phyloP scores from a whole-genome alignment of 2,329 filamentous ascomycete genomes.

The Fusarium torulosum region DNA sequence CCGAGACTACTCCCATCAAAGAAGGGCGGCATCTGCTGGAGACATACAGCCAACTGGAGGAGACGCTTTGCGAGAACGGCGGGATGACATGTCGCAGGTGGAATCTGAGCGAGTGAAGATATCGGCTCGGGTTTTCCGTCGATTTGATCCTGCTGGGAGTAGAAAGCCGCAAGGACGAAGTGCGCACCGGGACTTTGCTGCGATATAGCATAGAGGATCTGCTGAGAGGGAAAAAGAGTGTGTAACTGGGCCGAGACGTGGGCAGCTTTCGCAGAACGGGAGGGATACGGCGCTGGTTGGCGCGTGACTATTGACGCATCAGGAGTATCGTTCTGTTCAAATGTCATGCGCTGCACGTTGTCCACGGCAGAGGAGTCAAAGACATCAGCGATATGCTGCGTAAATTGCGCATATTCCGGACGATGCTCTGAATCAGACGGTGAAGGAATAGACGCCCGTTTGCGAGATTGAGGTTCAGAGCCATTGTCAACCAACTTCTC shows the following conservation, averaged over 20 bases:
- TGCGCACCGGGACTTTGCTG: slow-evolving; percentile 43
- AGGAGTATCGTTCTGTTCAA: slow-evolving; percentile 12
- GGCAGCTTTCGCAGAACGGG: slow-evolving; percentile 26
- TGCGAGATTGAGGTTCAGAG: neutral
- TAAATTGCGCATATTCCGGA: slow-evolving; percentile 31
- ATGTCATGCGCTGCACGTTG: slow-evolving; percentile 39
- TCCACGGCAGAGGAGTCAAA: slow-evolving; percentile 38
- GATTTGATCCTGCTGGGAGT: slow-evolving; percentile 49
- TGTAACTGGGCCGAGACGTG: slow-evolving; percentile 36
- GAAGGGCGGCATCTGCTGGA: slow-evolving; percentile 60
- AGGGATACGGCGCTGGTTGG: slow-evolving; percentile 7
- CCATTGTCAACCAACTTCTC: slow-evolving; percentile 58
- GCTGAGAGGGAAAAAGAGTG: slow-evolving; percentile 41
- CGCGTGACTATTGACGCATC: neutral
- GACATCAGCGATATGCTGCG: slow-evolving; percentile 44
- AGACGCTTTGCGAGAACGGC: slow-evolving; percentile 62
- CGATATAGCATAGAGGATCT: slow-evolving; percentile 42
- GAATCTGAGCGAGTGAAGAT: slow-evolving; percentile 45
- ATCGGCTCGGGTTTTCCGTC: slow-evolving; percentile 50
- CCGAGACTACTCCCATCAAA: slow-evolving; percentile 48
- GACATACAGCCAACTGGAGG: slow-evolving; percentile 59
- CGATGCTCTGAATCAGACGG: slow-evolving; percentile 31
- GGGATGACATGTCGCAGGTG: slow-evolving; percentile 61
- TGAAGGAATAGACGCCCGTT: slow-evolving; percentile 30
- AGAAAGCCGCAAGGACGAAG: slow-evolving; percentile 48